Percentiles rank a stretch among this genome's conserved stretches.
Evolutionary conservation across 179 eudicot species (phyloP).

Genomic region (Amaranthus tricolor): DNA sequence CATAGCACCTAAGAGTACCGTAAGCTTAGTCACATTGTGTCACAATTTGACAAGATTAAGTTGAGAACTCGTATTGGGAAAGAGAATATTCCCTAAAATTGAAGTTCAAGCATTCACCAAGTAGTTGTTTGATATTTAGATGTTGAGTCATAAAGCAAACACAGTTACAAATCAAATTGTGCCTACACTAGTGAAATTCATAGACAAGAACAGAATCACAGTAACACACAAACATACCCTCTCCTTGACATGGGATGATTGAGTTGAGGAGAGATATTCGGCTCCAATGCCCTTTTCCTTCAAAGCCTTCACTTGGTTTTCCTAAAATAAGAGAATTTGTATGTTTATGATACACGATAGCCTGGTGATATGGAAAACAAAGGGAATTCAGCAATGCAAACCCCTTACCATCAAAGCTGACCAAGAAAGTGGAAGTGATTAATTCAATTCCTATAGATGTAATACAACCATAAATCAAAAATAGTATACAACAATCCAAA

Average conservation of each 20-base stretch:
- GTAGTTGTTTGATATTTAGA: background rate
- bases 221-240: slow-evolving; percentile 42
- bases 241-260: slow-evolving; percentile 56
- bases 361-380: background rate
- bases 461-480: slow-evolving; percentile 40
- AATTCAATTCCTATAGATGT: slow-evolving; percentile 39
- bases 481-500: slow-evolving; percentile 30
- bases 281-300: slow-evolving; percentile 86
- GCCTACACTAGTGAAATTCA: slow-evolving; percentile 4
- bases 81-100: background rate
- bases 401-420: slow-evolving; percentile 38
- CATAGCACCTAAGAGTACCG: background rate
- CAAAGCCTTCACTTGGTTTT: slow-evolving; percentile 86
- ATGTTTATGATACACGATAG: background rate
- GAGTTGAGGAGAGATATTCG: slow-evolving; percentile 89
- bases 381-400: background rate
- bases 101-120: slow-evolving; percentile 7
- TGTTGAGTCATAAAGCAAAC: background rate
- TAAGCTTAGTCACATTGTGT: background rate
- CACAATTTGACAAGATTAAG: background rate
- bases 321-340: slow-evolving; percentile 38
- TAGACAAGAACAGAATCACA: background rate
- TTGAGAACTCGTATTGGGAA: background rate
- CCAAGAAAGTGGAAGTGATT: slow-evolving; percentile 24
- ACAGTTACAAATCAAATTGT: background rate